Conservation (phyloP, 1,284 basidiomycete genomes). For the Pyrrhoderma noxium region DNA sequence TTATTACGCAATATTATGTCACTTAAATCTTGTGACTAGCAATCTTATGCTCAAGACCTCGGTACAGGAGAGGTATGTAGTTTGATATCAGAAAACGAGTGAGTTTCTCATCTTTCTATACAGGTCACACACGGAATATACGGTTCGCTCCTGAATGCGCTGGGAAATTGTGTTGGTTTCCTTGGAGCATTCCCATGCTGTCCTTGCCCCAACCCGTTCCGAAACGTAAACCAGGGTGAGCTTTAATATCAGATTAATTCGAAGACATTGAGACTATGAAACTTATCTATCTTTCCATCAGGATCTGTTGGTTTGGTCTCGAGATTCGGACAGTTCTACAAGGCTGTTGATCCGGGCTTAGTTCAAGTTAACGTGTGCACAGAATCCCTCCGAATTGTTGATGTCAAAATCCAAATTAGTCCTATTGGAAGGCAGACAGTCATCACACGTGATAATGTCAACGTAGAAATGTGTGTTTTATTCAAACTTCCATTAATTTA, state of each 20-base stretch:
- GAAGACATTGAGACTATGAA: slow-evolving; percentile 3
- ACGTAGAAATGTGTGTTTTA: slow-evolving; percentile 64
- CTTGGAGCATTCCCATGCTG: slow-evolving; percentile 83
- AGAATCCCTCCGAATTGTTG: slow-evolving; percentile 75
- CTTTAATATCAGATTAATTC: slow-evolving; percentile 7
- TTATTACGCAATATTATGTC: slow-evolving; percentile 14
- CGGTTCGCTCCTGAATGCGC: slow-evolving; percentile 68
- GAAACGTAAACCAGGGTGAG: slow-evolving; percentile 71
- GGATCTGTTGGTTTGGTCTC: slow-evolving; percentile 86
- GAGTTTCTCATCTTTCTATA: slow-evolving; percentile 10
- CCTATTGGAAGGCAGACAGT: slow-evolving; percentile 82
- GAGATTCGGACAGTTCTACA: slow-evolving; percentile 93
- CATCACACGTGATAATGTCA: slow-evolving; percentile 86
- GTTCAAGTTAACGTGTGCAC: slow-evolving; percentile 91
- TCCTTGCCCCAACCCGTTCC: slow-evolving; percentile 74
- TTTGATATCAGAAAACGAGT: not conserved
- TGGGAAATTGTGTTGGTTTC: slow-evolving; percentile 54
- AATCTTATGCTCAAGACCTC: slow-evolving; percentile 84
- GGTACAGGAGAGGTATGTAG: slow-evolving; percentile 51
- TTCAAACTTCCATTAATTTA: not conserved
- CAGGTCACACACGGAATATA: slow-evolving; percentile 80
- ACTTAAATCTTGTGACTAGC: slow-evolving; percentile 36
- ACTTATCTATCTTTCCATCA: slow-evolving; percentile 25
- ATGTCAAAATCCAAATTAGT: slow-evolving; percentile 92
- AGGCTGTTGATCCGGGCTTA: slow-evolving; percentile 88